Evolutionary conservation across 148 eudicot species (phyloP), one percentile per base, ranked within the genome.

Genomic region (Diospyros lotus): DNA sequence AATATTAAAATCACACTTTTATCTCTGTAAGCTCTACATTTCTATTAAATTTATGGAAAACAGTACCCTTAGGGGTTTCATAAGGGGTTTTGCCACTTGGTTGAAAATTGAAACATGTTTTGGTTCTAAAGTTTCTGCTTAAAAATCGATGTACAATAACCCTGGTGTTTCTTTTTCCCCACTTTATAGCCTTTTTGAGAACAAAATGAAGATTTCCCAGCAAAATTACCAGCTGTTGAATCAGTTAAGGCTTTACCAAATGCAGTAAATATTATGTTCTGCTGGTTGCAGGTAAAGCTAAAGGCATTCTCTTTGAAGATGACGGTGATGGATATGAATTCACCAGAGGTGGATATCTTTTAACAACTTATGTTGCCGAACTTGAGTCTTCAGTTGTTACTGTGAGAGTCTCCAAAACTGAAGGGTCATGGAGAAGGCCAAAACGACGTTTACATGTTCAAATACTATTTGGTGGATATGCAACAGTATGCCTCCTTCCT

Each of bases 241-340:
- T 15, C 5, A 62, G 54, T 41, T 66, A 9, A 3, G 75, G 8
- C 4, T 48, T 42, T 68, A 17, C 8, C 15, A 51, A 41, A 50
- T 55, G 48, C 18, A 2, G n/a, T 14, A 48, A 4, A 60, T 18
- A 5, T 15, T 72, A 41, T 39, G 12, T 62, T 60, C 14, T 62
- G 38, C 71, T 79, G 9, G 66, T 62, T 84, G 75, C 91, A 91
- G 99, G 99, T 28, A 93, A 89, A 84, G 99, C 98, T 80, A 83
- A 89, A 83, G 99, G 99, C 66, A 72, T 89, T 71, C 89, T 91
- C 59, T 96, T 86, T 78, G 99, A 96, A 86, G 99, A 96, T 82
- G 97, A 89, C 78, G 99, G 98, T 71, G 99, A 96, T 83, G 99
- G 99, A 58, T 96, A 91, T 80, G 98, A 82, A 66, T 96, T 89